Conservation (phyloP, 306 rosid genomes). For the Quercus aquifolioides region DNA sequence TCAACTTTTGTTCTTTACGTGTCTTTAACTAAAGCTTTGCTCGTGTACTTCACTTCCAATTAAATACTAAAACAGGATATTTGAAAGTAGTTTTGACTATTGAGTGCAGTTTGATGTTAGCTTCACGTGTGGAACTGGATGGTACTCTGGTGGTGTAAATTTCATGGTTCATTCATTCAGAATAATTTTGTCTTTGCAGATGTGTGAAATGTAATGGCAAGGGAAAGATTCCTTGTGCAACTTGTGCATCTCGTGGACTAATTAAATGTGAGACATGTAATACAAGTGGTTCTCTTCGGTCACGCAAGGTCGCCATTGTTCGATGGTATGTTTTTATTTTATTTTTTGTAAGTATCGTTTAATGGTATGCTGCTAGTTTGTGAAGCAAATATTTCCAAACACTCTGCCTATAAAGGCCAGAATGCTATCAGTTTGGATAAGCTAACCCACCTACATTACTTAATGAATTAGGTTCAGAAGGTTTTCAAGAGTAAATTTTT, state of each 20-base stretch:
- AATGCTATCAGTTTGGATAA: neutral
- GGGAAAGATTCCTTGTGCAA: slow-evolving; percentile 78
- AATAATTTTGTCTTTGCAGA: slow-evolving; percentile 48
- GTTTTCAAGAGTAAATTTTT: neutral
- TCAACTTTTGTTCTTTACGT: neutral
- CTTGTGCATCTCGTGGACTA: slow-evolving; percentile 85
- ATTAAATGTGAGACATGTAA: slow-evolving; percentile 63
- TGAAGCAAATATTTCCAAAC: neutral
- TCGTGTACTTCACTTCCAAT: neutral
- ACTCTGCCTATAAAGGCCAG: neutral
- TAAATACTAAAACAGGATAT: neutral
- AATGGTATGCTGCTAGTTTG: neutral
- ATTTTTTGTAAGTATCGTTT: too few species aligned
- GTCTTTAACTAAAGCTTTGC: neutral
- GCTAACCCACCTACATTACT: neutral
- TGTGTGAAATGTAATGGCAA: slow-evolving; percentile 79
- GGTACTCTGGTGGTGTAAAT: slow-evolving; percentile 10
- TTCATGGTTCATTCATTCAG: slow-evolving; percentile 8
- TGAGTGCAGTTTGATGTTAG: slow-evolving; percentile 10
- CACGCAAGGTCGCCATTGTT: slow-evolving; percentile 59
- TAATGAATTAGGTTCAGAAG: neutral
- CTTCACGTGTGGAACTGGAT: neutral
- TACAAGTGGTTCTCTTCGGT: slow-evolving; percentile 72
- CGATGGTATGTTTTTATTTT: slow-evolving; percentile 55
- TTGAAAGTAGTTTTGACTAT: slow-evolving; percentile 10